Conservation (phyloP, 768 basidiomycete species). For the Rhizopogon salebrosus region DNA sequence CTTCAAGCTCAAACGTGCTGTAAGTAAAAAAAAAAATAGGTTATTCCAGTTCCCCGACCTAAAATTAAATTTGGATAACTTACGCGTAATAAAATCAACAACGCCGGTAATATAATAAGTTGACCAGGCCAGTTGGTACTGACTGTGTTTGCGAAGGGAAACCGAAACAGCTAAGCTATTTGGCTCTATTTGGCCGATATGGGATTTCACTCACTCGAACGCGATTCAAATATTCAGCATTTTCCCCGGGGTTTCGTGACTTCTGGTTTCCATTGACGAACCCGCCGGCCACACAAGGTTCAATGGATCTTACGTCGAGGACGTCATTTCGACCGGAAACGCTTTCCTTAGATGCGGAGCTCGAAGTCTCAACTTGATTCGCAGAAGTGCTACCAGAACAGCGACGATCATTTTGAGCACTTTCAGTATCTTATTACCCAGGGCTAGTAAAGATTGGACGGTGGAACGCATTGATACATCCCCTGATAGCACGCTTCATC, state of each 20-base stretch:
- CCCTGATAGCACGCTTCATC: slow-evolving; percentile 2
- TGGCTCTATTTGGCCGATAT: not conserved
- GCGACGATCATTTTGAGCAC: not conserved
- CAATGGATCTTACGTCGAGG: no score
- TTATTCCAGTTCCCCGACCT: not conserved
- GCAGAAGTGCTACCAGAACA: not conserved
- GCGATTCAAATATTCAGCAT: no score
- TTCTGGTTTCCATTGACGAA: no score
- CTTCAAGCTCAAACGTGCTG: not conserved
- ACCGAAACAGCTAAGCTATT: not conserved
- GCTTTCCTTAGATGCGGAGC: not conserved
- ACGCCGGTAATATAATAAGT: not conserved
- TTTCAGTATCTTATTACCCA: not conserved
- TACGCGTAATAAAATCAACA: not conserved
- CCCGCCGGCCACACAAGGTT: no score
- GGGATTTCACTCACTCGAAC: no score
- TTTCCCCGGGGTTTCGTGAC: no score
- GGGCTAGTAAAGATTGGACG: not conserved
- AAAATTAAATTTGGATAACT: not conserved
- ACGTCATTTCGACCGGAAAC: not conserved
- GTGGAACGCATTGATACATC: not conserved
- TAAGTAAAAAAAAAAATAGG: not conserved
- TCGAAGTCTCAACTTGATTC: not conserved
- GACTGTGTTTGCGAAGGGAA: no score
- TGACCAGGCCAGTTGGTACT: no score